Percentiles rank a stretch among this genome's conserved stretches.
These are phyloP conservation scores for Sarocladium oryzae DNA, from an alignment of 2,329 filamentous ascomycete genomes.

Conservation along the genomic window DNA sequence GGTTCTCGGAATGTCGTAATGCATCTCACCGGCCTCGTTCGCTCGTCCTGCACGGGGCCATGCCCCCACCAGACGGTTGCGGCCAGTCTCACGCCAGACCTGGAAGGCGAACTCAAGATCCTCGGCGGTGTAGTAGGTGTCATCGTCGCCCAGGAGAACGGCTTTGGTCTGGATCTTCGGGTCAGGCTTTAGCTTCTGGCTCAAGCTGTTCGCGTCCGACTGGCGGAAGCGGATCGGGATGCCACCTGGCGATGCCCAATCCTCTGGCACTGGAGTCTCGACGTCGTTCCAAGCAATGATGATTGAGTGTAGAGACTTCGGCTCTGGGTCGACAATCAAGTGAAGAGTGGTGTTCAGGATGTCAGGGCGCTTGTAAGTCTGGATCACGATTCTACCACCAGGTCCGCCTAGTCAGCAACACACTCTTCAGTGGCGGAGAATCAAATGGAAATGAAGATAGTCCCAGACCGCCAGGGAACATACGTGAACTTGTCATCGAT, in stretches of 20 bases:
- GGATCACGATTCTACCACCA: constrained; percentile 19
- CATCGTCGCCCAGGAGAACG: constrained; percentile 20
- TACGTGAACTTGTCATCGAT: constrained; percentile 22
- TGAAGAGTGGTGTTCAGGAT: constrained; percentile 18
- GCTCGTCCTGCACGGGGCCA: constrained; percentile 12
- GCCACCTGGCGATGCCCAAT: constrained; percentile 16
- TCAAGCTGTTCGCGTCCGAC: constrained; percentile 19
- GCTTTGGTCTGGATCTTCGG: constrained; percentile 18
- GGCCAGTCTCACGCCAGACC: constrained; percentile 17
- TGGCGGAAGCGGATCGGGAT: constrained; percentile 20
- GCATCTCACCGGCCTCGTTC: constrained; percentile 10
- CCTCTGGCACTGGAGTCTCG: constrained; percentile 15
- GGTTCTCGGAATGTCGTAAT: constrained; percentile 11
- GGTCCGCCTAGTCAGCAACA: background rate
- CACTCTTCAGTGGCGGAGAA: too few species aligned
- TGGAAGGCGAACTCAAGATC: constrained; percentile 22
- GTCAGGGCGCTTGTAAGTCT: constrained; percentile 19
- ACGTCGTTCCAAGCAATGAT: constrained; percentile 22
- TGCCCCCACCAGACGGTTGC: constrained; percentile 15
- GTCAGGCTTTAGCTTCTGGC: constrained; percentile 18
- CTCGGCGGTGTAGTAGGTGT: constrained; percentile 18
- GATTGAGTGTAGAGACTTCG: constrained; percentile 20
- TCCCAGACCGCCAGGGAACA: background rate
- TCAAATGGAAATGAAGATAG: too few species aligned
- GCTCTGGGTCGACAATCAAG: constrained; percentile 14